phyloP scores from a whole-genome alignment of 441 rosid genomes.

The Eruca vesicaria region DNA sequence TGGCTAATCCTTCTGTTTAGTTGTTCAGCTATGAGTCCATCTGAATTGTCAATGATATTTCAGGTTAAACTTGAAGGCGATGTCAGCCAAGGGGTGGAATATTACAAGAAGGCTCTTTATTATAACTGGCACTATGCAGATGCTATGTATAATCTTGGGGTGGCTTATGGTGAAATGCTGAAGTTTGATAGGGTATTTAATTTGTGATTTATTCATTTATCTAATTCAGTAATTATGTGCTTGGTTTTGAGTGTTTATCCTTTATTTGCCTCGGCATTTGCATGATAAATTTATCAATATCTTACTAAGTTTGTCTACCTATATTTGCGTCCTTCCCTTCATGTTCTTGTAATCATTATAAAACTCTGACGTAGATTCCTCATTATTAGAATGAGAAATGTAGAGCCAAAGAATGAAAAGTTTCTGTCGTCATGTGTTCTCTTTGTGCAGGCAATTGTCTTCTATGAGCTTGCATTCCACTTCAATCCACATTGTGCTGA shows the following conservation, averaged over 20 bases:
- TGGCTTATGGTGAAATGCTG: slow-evolving; percentile 99
- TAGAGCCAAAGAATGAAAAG: not conserved
- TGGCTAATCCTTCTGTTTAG: too few species aligned
- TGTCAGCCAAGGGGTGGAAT: slow-evolving; percentile 88
- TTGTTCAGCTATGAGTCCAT: too few species aligned
- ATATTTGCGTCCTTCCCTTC: not conserved
- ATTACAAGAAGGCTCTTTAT: slow-evolving; percentile 95
- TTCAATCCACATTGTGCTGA: slow-evolving; percentile 99
- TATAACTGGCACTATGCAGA: slow-evolving; percentile 99
- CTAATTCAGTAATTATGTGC: not conserved
- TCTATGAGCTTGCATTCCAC: slow-evolving; percentile 96
- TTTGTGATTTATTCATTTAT: slow-evolving; percentile 7
- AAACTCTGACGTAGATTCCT: not conserved
- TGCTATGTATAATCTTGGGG: slow-evolving; percentile 99
- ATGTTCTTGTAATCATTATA: not conserved
- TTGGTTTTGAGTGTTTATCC: slow-evolving; percentile 6
- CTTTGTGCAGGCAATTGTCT: slow-evolving; percentile 84
- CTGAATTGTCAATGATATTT: slow-evolving; percentile 22
- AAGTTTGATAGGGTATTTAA: slow-evolving; percentile 83
- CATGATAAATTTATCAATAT: not conserved
- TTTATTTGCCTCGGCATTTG: not conserved
- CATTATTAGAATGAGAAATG: not conserved
- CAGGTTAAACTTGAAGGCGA: slow-evolving; percentile 99
- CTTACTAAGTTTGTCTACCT: not conserved
- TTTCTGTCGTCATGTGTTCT: slow-evolving; percentile 19